Evolutionary conservation across 768 basidiomycete genomes (phyloP).

Genomic region (Tricholoma furcatifolium): DNA sequence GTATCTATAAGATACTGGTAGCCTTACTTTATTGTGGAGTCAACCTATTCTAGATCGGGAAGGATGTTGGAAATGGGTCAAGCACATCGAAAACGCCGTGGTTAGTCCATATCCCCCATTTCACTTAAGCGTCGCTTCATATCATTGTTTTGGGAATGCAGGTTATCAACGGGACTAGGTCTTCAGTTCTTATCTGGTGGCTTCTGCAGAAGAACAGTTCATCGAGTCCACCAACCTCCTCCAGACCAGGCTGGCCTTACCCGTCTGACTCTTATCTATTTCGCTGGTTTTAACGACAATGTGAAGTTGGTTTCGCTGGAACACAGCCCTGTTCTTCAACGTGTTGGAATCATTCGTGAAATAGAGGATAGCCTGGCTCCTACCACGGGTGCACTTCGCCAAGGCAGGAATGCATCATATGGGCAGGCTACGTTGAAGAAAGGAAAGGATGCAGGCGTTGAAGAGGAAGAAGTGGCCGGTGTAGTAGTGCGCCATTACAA

Average conservation of each 20-base stretch:
- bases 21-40: conserved; percentile 43
- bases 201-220: conserved; percentile 44
- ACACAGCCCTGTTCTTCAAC: conserved; percentile 41
- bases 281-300: conserved; percentile 41
- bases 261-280: conserved; percentile 49
- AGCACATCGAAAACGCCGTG: conserved; percentile 44
- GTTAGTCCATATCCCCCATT: conserved; percentile 18
- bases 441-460: conserved; percentile 31
- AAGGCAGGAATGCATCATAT: conserved; percentile 36
- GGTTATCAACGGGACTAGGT: conserved; percentile 47
- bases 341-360: conserved; percentile 29
- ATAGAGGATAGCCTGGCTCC: conserved; percentile 36
- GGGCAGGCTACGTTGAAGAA: conserved; percentile 32
- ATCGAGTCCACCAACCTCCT: conserved; percentile 49
- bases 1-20: conserved; percentile 3
- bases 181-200: conserved; percentile 48
- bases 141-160: conserved; percentile 11
- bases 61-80: conserved; percentile 44
- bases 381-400: conserved; percentile 39
- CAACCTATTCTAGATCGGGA: conserved; percentile 43
- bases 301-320: conserved; percentile 33
- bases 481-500: conserved; percentile 44
- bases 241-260: conserved; percentile 38
- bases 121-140: background rate
- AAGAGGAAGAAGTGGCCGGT: conserved; percentile 45